Evolutionary conservation across 805 yeast species (phyloP), one percentile per base, ranked within the genome.

Genomic region (Brettanomyces sp.): DNA sequence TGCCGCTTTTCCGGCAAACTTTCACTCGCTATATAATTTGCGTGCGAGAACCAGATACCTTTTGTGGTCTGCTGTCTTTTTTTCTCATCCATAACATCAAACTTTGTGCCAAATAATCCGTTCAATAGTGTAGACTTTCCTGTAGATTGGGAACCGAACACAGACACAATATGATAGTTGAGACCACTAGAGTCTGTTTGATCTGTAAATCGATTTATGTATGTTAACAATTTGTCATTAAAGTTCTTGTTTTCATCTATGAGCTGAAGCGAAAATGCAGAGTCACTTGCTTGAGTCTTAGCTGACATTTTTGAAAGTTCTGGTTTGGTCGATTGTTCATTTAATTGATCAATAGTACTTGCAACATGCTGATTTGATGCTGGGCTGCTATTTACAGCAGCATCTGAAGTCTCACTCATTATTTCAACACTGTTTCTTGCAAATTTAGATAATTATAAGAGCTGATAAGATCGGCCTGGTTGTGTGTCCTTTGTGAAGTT

Each of bases 91-190:
- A 93, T 93, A 22, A 91, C 95, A 56, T 86, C 96, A 60, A 93
- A 93, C 39, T 74, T 66, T 8, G 98, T 93, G 51, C 84, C 84
- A 67, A 93, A 93, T 47, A 93, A 66, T 39, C 79, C 77, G 66
- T 93, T 93, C 56, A 93, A 72, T 48, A 93, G 72, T 1, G 99
- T 93, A 2, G 96, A 88, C 65, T 93, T 93, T 45, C 99, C 99
- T 4, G 97, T 89, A 3, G 95, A 84, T 61, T 93, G 99, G 1
- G 96, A 88, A 4, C 99, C 99, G 70, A 93, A 93, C 36, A 93
- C 99, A 0, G 98, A 82, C 3, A 93, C 86, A 18, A 93, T 80
- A 62, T 93, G 96, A 67, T 91, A 90, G 54, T 82, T 72, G 46
- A 83, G 67, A 0, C 90, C 95, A 12, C 73, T 70, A 39, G 70